These are phyloP conservation scores for Globisporangium viniferum DNA, from an alignment of 352 stramenopile genomes.

Conservation along the genomic window DNA sequence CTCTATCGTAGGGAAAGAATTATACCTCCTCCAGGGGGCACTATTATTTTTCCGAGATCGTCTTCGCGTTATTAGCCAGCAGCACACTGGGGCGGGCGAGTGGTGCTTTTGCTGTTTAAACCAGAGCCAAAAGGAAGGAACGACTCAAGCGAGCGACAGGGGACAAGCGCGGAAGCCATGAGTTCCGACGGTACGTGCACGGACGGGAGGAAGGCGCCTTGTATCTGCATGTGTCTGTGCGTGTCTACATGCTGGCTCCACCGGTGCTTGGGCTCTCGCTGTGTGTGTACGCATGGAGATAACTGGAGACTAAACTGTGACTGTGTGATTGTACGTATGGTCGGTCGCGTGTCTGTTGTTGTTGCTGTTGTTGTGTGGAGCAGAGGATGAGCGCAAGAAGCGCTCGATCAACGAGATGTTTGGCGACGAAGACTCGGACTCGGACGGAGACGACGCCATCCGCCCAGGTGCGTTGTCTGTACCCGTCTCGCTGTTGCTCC, in stretches of 20 bases:
- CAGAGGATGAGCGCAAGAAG: slow-evolving; percentile 82
- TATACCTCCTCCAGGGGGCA: not conserved
- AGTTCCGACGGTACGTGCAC: slow-evolving; percentile 55
- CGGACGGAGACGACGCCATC: slow-evolving; percentile 55
- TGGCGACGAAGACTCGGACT: slow-evolving; percentile 78
- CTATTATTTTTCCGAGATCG: not conserved
- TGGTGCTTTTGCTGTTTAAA: slow-evolving; percentile 2
- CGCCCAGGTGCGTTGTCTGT: slow-evolving; percentile 30
- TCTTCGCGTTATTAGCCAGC: slow-evolving; percentile 3
- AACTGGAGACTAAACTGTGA: not conserved
- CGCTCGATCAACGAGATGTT: slow-evolving; percentile 88
- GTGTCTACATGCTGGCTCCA: not conserved
- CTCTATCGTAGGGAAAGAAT: not conserved
- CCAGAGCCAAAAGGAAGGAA: not conserved
- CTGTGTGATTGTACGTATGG: not conserved
- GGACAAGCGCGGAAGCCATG: slow-evolving; percentile 27
- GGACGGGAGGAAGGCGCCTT: not conserved
- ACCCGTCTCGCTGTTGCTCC: not conserved
- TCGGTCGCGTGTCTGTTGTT: not conserved
- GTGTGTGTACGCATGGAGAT: not conserved
- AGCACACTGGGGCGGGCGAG: not conserved
- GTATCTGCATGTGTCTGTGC: not conserved
- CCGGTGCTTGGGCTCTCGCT: too few relatives aligned
- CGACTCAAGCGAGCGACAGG: slow-evolving; percentile 8
- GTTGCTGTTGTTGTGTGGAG: not conserved